Conservation (phyloP, 106 monocot species). For the Allium sativum region DNA sequence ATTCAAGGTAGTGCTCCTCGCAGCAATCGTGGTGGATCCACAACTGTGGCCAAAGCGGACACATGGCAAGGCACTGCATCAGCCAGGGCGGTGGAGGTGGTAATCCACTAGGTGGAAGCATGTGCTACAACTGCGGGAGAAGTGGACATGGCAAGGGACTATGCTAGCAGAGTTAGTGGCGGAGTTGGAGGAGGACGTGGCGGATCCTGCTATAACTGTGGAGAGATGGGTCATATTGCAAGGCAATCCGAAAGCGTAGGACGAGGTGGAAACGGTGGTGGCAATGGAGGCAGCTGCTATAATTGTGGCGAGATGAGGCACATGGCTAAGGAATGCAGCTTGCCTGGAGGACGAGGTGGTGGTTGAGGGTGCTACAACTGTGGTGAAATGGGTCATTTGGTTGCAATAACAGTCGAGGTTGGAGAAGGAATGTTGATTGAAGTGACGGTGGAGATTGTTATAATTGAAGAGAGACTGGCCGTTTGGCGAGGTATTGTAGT, state of each 20-base stretch:
- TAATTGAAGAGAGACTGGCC: slow-evolving; percentile 10
- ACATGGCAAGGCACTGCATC: not conserved
- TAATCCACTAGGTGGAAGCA: not conserved
- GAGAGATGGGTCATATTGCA: slow-evolving; percentile 12
- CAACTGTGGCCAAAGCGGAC: too few species aligned
- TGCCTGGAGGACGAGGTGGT: slow-evolving; percentile 11
- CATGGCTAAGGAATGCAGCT: not conserved
- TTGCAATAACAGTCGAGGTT: slow-evolving; percentile 3
- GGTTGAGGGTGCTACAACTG: slow-evolving; percentile 38
- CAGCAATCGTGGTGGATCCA: too few species aligned
- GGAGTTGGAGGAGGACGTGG: slow-evolving; percentile 4
- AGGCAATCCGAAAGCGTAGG: slow-evolving; percentile 5
- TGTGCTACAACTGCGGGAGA: not conserved
- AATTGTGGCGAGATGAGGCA: not conserved
- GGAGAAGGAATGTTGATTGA: not conserved
- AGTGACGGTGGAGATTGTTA: slow-evolving; percentile 8
- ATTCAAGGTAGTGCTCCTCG: slow-evolving; percentile 7
- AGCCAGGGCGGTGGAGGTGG: not conserved
- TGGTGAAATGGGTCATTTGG: slow-evolving; percentile 31
- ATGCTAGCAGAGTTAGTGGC: not conserved
- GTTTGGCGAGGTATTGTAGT: slow-evolving; percentile 8
- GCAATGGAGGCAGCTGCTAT: not conserved
- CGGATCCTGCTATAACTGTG: slow-evolving; percentile 8
- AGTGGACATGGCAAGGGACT: not conserved
- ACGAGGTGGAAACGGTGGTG: slow-evolving; percentile 2